Conservation (phyloP, 306 rosid species). For the Cicer bijugum region DNA sequence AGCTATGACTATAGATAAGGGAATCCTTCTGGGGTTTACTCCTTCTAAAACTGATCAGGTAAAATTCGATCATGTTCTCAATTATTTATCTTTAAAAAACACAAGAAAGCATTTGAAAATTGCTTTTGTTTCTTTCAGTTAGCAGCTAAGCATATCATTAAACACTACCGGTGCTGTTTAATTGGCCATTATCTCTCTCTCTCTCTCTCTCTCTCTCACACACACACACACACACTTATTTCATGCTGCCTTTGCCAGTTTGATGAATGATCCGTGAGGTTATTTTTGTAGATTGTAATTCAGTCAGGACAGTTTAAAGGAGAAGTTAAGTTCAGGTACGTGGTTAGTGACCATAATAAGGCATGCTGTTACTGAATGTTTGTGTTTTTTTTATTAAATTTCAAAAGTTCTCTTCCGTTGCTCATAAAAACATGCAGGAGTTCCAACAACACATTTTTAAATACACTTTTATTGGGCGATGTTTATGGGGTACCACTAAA, state of each 20-base stretch:
- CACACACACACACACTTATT: slow-evolving; percentile 5
- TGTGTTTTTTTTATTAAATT: background rate
- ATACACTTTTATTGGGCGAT: background rate
- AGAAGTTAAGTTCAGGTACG: slow-evolving; percentile 84
- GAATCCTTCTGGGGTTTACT: slow-evolving; percentile 86
- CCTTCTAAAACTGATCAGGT: slow-evolving; percentile 77
- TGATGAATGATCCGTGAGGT: slow-evolving; percentile 39
- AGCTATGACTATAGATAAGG: slow-evolving; percentile 84
- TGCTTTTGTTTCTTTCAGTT: slow-evolving; percentile 15
- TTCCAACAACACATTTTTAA: background rate
- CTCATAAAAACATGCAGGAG: background rate
- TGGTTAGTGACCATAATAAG: slow-evolving; percentile 45
- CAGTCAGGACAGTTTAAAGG: slow-evolving; percentile 87
- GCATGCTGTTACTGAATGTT: slow-evolving; percentile 25
- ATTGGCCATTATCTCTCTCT: background rate
- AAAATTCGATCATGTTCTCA: slow-evolving; percentile 30
- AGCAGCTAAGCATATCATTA: slow-evolving; percentile 20
- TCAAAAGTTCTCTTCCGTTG: slow-evolving; percentile 1
- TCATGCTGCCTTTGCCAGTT: slow-evolving; percentile 26
- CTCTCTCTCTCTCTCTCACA: background rate
- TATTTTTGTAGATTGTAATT: slow-evolving; percentile 64
- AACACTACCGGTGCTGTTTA: slow-evolving; percentile 7
- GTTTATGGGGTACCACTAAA: background rate
- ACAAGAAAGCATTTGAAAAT: slow-evolving; percentile 30
- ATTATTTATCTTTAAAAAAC: slow-evolving; percentile 19